Conservation (phyloP, 2,329 filamentous ascomycete species). For the Cladosporium sp. region DNA sequence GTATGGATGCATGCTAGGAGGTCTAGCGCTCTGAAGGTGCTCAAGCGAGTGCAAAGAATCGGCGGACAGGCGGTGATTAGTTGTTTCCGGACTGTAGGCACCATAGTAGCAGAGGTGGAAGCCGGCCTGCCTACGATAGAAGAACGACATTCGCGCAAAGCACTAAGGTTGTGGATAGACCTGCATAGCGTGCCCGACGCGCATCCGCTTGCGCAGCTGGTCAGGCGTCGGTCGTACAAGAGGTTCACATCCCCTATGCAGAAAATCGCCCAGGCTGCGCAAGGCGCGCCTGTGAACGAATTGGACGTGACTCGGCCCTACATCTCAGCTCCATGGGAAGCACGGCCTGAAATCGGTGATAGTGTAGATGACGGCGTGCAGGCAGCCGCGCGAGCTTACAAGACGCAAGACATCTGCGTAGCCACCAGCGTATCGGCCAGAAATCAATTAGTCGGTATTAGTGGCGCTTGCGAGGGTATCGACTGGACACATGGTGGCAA, state of each 20-base stretch:
- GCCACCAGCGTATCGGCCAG: slow-evolving; percentile 7
- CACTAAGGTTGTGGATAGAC: slow-evolving; percentile 1
- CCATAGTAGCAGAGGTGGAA: neutral
- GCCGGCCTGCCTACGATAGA: neutral
- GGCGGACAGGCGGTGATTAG: slow-evolving; percentile 1
- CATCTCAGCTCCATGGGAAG: slow-evolving; percentile 5
- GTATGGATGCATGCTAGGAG: slow-evolving; percentile 2
- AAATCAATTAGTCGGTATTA: neutral
- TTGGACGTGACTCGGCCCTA: neutral
- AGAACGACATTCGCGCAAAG: slow-evolving; percentile 1
- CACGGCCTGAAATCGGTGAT: neutral
- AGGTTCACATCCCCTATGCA: neutral
- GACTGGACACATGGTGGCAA: neutral
- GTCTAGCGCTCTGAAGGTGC: neutral
- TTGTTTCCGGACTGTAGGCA: neutral
- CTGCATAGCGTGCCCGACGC: neutral
- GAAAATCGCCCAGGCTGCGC: neutral
- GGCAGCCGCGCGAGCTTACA: neutral
- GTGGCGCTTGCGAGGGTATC: neutral
- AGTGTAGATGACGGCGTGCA: neutral
- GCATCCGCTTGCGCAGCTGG: neutral
- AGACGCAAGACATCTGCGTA: neutral
- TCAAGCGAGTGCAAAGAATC: slow-evolving; percentile 1
- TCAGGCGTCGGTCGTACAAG: neutral
- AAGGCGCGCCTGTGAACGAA: neutral